Conservation (phyloP, 2,329 filamentous ascomycete genomes). For the Scedosporium boydii region DNA sequence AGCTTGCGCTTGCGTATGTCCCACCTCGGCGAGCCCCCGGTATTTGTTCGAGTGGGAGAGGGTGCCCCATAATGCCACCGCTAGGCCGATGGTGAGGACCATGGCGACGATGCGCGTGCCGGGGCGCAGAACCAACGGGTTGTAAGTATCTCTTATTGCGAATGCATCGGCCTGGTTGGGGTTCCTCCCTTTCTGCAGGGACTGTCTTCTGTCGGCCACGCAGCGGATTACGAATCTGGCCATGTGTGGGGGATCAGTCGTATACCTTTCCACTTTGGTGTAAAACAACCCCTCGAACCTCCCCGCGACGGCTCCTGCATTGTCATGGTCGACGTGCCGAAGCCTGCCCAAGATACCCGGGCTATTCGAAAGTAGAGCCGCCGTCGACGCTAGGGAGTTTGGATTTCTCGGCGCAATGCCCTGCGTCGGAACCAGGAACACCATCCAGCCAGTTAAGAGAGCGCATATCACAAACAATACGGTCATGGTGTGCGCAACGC, state of each 20-base stretch:
- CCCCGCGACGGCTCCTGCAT: slow-evolving; percentile 14
- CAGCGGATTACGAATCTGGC: not conserved
- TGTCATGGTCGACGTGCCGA: slow-evolving; percentile 14
- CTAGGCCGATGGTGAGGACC: slow-evolving; percentile 9
- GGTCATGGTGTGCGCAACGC: slow-evolving; percentile 15
- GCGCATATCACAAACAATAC: slow-evolving; percentile 15
- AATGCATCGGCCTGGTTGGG: not conserved
- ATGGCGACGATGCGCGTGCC: slow-evolving; percentile 11
- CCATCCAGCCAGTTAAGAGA: slow-evolving; percentile 14
- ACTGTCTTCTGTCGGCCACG: slow-evolving; percentile 7
- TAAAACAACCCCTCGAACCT: slow-evolving; percentile 19
- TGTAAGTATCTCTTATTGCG: slow-evolving; percentile 13
- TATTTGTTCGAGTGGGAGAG: slow-evolving; percentile 13
- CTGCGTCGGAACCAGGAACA: slow-evolving; percentile 15
- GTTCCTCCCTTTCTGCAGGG: slow-evolving; percentile 4
- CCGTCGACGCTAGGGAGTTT: slow-evolving; percentile 17
- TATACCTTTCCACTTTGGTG: slow-evolving; percentile 11
- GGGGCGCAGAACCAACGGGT: slow-evolving; percentile 16
- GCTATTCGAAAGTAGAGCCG: slow-evolving; percentile 16
- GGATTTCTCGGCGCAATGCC: slow-evolving; percentile 19
- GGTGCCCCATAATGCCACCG: slow-evolving; percentile 14
- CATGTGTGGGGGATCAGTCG: not conserved
- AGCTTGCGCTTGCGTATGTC: not conserved
- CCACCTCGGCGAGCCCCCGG: slow-evolving; percentile 9
- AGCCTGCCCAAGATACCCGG: slow-evolving; percentile 15